phyloP scores from a whole-genome alignment of 1,284 basidiomycete species.

The Athelia sp. region DNA sequence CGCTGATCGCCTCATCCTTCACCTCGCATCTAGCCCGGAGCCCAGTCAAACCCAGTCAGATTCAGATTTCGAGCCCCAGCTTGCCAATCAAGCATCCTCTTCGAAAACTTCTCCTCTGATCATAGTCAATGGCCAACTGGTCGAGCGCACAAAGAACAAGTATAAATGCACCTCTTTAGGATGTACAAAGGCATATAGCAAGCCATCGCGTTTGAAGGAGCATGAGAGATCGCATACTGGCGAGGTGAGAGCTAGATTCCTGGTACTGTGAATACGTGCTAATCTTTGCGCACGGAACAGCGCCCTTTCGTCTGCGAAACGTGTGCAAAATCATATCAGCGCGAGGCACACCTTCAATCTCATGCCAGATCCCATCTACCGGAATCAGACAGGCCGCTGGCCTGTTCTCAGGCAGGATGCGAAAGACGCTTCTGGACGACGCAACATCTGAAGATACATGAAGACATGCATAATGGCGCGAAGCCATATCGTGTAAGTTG shows the following conservation, averaged over 20 bases:
- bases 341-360: slow-evolving; percentile 84
- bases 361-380: slow-evolving; percentile 78
- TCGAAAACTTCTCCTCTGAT: slow-evolving; percentile 18
- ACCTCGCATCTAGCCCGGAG: slow-evolving; percentile 5
- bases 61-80: slow-evolving; percentile 4
- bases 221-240: slow-evolving; percentile 86
- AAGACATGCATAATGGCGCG: slow-evolving; percentile 55
- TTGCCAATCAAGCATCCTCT: background rate
- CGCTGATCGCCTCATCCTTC: slow-evolving; percentile 1
- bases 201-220: slow-evolving; percentile 81
- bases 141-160: slow-evolving; percentile 31
- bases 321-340: slow-evolving; percentile 78
- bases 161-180: slow-evolving; percentile 61
- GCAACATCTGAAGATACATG: slow-evolving; percentile 79
- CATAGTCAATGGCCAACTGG: slow-evolving; percentile 35
- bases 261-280: background rate
- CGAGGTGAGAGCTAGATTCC: slow-evolving; percentile 46
- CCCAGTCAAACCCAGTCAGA: background rate
- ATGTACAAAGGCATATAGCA: slow-evolving; percentile 81
- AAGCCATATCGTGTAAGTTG: slow-evolving; percentile 56
- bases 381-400: slow-evolving; percentile 59
- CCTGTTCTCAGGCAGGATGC: slow-evolving; percentile 61
- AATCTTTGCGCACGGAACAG: slow-evolving; percentile 32
- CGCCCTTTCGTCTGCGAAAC: slow-evolving; percentile 76
- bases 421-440: slow-evolving; percentile 88